Conservation (phyloP, 768 basidiomycete species). For the Tulasnella sp. region DNA sequence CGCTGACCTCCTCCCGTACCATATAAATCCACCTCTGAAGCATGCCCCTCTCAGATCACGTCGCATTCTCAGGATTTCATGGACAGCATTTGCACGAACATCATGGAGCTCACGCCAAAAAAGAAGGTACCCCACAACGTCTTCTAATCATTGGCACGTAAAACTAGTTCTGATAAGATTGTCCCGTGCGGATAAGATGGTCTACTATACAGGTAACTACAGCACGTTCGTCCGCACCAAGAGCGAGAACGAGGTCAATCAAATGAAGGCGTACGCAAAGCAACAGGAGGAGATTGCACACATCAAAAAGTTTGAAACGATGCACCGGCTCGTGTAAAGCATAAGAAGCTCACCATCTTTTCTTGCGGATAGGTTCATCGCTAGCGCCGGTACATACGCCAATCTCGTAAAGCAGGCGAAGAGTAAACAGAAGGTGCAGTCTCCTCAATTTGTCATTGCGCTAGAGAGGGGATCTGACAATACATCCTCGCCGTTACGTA, state of each 20-base stretch:
- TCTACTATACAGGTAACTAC: constrained; percentile 95
- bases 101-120: constrained; percentile 89
- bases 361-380: constrained; percentile 62
- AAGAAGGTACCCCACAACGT: constrained; percentile 58
- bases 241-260: constrained; percentile 95
- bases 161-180: neutral
- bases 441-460: neutral
- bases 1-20: neutral
- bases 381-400: constrained; percentile 98
- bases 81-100: constrained; percentile 94
- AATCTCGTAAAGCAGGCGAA: constrained; percentile 98
- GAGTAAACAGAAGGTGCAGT: constrained; percentile 76
- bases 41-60: constrained; percentile 41
- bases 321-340: neutral
- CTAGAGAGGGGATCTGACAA: neutral
- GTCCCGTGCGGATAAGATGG: constrained; percentile 32
- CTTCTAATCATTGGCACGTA: neutral
- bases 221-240: constrained; percentile 94
- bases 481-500: neutral
- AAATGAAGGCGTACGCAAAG: constrained; percentile 98
- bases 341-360: neutral
- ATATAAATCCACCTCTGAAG: neutral
- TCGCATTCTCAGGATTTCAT: constrained; percentile 99
- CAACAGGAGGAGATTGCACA: constrained; percentile 98
- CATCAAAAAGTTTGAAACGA: constrained; percentile 75